A percentile compares a stretch with the other conserved stretches of the same genome.
phyloP scores from a whole-genome alignment of 495 filamentous ascomycete genomes.

The Parathielavia appendiculata region DNA sequence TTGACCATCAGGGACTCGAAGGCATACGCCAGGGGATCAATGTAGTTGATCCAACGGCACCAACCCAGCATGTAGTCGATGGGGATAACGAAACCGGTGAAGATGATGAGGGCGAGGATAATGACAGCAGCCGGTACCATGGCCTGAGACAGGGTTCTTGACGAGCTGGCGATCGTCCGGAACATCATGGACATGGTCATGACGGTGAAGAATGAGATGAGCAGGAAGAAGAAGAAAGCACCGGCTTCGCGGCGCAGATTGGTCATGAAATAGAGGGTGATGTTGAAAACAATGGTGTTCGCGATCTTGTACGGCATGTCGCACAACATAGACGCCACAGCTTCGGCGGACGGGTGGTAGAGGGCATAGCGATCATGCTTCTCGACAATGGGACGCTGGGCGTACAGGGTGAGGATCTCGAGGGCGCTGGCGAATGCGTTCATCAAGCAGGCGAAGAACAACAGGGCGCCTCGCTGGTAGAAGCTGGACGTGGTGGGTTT shows the following conservation, averaged over 20 bases:
- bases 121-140: slow-evolving; percentile 78
- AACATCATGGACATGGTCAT: slow-evolving; percentile 77
- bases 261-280: slow-evolving; percentile 82
- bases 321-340: slow-evolving; percentile 73
- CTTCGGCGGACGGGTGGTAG: slow-evolving; percentile 86
- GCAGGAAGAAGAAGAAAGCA: slow-evolving; percentile 76
- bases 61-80: slow-evolving; percentile 70
- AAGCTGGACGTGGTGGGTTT: slow-evolving; percentile 59
- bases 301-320: slow-evolving; percentile 68
- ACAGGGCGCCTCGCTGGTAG: slow-evolving; percentile 70
- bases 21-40: slow-evolving; percentile 79
- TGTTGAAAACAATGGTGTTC: slow-evolving; percentile 53
- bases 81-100: slow-evolving; percentile 87
- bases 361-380: slow-evolving; percentile 88
- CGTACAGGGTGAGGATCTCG: slow-evolving; percentile 78
- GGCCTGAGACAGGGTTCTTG: slow-evolving; percentile 73
- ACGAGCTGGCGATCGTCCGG: slow-evolving; percentile 74
- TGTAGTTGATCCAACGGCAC: slow-evolving; percentile 83
- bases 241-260: slow-evolving; percentile 71
- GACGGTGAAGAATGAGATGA: slow-evolving; percentile 62
- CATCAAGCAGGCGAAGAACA: slow-evolving; percentile 85
- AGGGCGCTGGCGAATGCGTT: slow-evolving; percentile 77
- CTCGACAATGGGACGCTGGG: slow-evolving; percentile 86
- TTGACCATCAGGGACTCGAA: slow-evolving; percentile 91
- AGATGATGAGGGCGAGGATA: slow-evolving; percentile 78